A percentile compares a stretch with the other conserved stretches of the same genome.
Conservation (phyloP, 1,139 yeast species). For the Zygosaccharomyces sapae region DNA sequence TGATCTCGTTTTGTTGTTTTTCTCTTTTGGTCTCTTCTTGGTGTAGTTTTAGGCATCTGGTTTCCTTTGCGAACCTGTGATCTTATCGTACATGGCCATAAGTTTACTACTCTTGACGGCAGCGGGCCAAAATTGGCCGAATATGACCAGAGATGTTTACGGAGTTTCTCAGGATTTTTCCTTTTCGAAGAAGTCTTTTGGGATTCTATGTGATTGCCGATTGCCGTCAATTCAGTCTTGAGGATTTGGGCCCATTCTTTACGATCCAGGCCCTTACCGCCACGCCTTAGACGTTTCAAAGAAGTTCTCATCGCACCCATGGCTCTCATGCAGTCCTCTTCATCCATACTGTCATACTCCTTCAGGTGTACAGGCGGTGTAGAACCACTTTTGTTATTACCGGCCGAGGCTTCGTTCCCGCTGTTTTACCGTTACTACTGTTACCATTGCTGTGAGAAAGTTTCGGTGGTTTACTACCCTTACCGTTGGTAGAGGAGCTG, state of each 20-base stretch:
- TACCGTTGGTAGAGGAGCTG: slow-evolving; percentile 7
- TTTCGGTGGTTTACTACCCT: slow-evolving; percentile 3
- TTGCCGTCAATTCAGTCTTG: slow-evolving; percentile 67
- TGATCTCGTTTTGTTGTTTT: too few relatives aligned
- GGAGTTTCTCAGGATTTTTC: slow-evolving; percentile 18
- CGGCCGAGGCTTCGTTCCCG: neutral
- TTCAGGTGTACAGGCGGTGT: slow-evolving; percentile 36
- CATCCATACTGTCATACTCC: slow-evolving; percentile 83
- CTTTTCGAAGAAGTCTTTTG: slow-evolving; percentile 19
- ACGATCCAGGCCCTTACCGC: slow-evolving; percentile 77
- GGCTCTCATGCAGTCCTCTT: slow-evolving; percentile 56
- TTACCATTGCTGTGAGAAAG: slow-evolving; percentile 5
- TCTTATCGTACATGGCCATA: slow-evolving; percentile 76
- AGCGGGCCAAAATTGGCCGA: slow-evolving; percentile 94
- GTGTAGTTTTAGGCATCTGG: neutral
- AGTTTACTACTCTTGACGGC: slow-evolving; percentile 79
- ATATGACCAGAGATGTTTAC: slow-evolving; percentile 83
- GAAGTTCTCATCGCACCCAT: slow-evolving; percentile 75
- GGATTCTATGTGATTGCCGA: slow-evolving; percentile 53
- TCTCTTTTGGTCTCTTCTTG: too few relatives aligned
- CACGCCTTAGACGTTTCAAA: slow-evolving; percentile 68
- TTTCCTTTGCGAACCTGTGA: slow-evolving; percentile 30
- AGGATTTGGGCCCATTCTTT: slow-evolving; percentile 78
- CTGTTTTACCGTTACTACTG: neutral
- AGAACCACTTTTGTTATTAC: neutral